Evolutionary conservation across 306 rosid species (phyloP), one percentile per base, ranked within the genome.

Genomic region (Amphicarpaea edgeworthii): DNA sequence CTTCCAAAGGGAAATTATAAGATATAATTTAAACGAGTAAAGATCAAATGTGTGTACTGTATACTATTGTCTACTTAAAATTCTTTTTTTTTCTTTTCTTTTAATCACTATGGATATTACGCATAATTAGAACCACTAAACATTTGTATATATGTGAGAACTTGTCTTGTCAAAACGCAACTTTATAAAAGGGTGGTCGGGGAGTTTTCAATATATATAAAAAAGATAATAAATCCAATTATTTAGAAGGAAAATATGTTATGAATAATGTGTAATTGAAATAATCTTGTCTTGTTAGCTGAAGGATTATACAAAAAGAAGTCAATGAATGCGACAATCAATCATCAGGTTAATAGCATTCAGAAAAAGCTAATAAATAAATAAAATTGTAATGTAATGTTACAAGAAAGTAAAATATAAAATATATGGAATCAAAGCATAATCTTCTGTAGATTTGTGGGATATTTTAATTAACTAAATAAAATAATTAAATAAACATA

Each of bases 241-340:
- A 21, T 3, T 54, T 54, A 62, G 12, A n/a, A 51, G 20, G 12
- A 21, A 58, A 28, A 49, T 12, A 78, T 5, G 72, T 50, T 12
- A 57, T 23, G 15, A 38, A 4, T 19, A 54, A 41, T 32, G 63
- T 37, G 53, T 21, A 68, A 57, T 68, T 46, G 15, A 68, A 30
- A 61, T 46, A 46, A 61, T 61, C 37, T 60, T 10, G 24, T 26
- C n/a, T 16, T 21, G 51, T 12, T 20, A 19, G 61, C 47, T 12
- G 43, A 73, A 60, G 8, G n/a, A 59, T 10, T 16, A 30, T 62
- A 37, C 42, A 15, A 10, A 0, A 11, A 42, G 46, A 11, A 42
- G 46, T 73, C 78, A 73, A 59, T 17, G 70, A 43, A 30, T 3
- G 70, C 2, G 60, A 26, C 21, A 59, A 42, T 6, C 16, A 43